Conservation (phyloP, 2,329 filamentous ascomycete species). For the Claviceps quebecensis region DNA sequence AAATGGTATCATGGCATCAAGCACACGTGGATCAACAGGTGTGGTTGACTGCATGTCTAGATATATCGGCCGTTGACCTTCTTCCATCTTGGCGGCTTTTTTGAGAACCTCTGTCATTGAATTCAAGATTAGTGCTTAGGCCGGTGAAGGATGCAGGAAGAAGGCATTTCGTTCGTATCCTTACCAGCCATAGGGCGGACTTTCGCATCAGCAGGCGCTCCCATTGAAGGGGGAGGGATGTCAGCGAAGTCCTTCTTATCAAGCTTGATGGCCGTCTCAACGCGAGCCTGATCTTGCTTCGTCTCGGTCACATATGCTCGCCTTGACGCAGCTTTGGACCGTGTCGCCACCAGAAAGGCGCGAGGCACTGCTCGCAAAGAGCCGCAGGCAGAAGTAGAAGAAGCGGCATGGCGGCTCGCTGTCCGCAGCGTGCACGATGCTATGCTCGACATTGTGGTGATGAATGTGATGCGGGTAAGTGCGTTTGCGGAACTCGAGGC, state of each 20-base stretch:
- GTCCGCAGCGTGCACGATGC: constrained; percentile 61
- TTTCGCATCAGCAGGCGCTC: constrained; percentile 32
- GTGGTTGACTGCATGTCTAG: constrained; percentile 98
- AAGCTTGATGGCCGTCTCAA: constrained; percentile 74
- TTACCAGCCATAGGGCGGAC: constrained; percentile 63
- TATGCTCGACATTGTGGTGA: constrained; percentile 43
- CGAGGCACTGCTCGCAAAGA: constrained; percentile 17
- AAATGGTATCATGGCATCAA: constrained; percentile 93
- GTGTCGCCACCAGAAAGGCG: constrained; percentile 16
- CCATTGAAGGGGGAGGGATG: constrained; percentile 22
- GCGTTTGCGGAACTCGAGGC: constrained; percentile 8
- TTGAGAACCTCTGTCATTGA: constrained; percentile 55
- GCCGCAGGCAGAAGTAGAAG: constrained; percentile 18
- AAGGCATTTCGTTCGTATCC: constrained; percentile 1
- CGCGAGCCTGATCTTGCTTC: constrained; percentile 64
- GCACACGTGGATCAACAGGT: constrained; percentile 81
- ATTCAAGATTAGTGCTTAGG: background rate
- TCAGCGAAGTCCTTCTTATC: constrained; percentile 73
- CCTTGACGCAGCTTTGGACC: constrained; percentile 14
- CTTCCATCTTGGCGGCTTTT: constrained; percentile 83
- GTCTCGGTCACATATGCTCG: constrained; percentile 76
- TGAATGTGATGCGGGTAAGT: constrained; percentile 11
- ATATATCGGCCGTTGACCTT: constrained; percentile 88
- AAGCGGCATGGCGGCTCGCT: constrained; percentile 45
- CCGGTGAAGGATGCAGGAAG: background rate